Base-by-base conservation (phyloP, 495 filamentous ascomycete genomes). In the Usnea hakonensis region DNA sequence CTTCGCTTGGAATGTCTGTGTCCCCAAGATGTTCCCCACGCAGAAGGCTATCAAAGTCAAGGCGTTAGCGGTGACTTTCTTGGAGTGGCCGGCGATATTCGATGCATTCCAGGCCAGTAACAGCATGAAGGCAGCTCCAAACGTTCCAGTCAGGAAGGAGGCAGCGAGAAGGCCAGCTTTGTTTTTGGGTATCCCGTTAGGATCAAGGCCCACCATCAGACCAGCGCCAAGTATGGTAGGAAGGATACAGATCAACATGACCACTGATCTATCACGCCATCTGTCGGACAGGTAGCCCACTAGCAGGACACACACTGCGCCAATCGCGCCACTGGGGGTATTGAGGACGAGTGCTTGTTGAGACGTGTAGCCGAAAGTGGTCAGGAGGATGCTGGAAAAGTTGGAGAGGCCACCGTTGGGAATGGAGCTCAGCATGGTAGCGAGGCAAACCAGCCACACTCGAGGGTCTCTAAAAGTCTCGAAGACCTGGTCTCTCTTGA, bases 1-100 rank as follows among this genome's bases (percentile, higher is more conserved):
- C 35, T 75, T 75, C 1, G 75, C 74, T 52, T 77, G 75, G 65
- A 85, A 85, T 0, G 82, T 85, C 61, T 81, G 79, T 14, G 81
- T 81, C 0, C 82, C 82, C n/a, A 84, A 78, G 65, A 85, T 84
- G 53, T 84, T 84, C 0, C 79, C 80, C 16, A 83, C 71, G 44
- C 76, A 77, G 67, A 81, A 82, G 0, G 67, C 75, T 16, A 76
- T 75, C 16, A 79, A 74, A 1, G 79, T 70, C 32, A 80, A 69
- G 0, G 77, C 68, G 35, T 70, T 70, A 4, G 63, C 57, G 1
- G 67, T 70, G 48, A 69, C 68, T 57, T 72, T 67, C 63, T 71
- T 72, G n/a, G 70, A 72, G 48, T 69, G 69, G n/a, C 67, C 64
- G 32, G 62, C 70, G 26, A 71, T 70, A 57, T 71, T 72, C 5